Evolutionary conservation across 2,329 filamentous ascomycete species (phyloP).

Genomic region (Gyromitra esculenta): DNA sequence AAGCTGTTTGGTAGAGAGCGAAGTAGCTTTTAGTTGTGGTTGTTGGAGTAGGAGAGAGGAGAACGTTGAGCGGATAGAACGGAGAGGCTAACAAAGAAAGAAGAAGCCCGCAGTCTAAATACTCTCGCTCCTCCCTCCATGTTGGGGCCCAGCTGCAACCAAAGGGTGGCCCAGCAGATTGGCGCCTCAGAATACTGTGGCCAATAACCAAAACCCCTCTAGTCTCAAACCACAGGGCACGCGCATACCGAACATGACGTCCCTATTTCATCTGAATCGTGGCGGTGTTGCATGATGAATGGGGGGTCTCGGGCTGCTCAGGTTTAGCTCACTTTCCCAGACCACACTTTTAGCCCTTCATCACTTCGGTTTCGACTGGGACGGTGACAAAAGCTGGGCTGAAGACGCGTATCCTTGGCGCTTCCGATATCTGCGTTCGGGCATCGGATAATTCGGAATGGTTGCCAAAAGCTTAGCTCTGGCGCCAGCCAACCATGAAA

Average conservation of each 20-base stretch:
- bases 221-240: constrained; percentile 33
- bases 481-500: constrained; percentile 26
- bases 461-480: constrained; percentile 50
- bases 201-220: constrained; percentile 37
- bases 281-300: constrained; percentile 30
- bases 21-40: background rate
- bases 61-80: background rate
- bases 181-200: background rate
- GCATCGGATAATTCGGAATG: constrained; percentile 35
- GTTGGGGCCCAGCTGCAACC: background rate
- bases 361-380: background rate
- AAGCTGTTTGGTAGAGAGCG: background rate
- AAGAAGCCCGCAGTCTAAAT: constrained; percentile 26
- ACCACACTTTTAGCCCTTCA: too few species aligned
- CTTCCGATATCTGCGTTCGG: background rate
- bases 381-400: background rate
- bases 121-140: background rate
- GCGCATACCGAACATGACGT: constrained; percentile 39
- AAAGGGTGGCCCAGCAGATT: constrained; percentile 15
- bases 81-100: constrained; percentile 26
- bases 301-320: background rate
- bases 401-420: constrained; percentile 12
- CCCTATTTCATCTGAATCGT: constrained; percentile 26
- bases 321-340: background rate
- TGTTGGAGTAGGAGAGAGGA: background rate